These are phyloP conservation scores for Rosa lucieae DNA, from an alignment of 306 rosid species.

Conservation along the genomic window DNA sequence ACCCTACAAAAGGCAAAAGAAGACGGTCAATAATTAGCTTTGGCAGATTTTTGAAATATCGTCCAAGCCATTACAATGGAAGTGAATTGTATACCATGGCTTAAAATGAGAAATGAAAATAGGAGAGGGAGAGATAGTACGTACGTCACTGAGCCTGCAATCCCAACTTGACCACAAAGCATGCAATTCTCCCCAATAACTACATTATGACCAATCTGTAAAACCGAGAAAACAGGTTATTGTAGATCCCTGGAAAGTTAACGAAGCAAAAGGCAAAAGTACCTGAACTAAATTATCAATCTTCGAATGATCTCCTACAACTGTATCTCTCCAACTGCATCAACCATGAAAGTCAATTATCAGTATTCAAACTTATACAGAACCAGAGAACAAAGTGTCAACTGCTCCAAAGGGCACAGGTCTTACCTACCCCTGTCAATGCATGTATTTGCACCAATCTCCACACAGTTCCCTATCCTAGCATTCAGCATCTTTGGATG, in stretches of 20 bases:
- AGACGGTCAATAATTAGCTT: conserved; percentile 14
- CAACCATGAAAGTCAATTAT: conserved; percentile 22
- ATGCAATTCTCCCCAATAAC: conserved; percentile 75
- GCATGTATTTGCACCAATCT: conserved; percentile 90
- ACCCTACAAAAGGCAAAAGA: conserved; percentile 47
- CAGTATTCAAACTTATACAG: conserved; percentile 18
- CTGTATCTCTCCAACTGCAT: conserved; percentile 95
- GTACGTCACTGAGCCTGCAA: conserved; percentile 92
- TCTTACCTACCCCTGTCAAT: conserved; percentile 92
- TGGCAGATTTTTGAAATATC: conserved; percentile 20
- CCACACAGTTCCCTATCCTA: conserved; percentile 67
- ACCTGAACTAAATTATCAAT: conserved; percentile 98
- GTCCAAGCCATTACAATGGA: conserved; percentile 10
- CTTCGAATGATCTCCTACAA: conserved; percentile 72
- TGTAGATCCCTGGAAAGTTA: conserved; percentile 4
- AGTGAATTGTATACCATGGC: neutral
- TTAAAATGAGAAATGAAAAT: neutral
- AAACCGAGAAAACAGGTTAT: conserved; percentile 32
- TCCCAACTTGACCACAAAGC: conserved; percentile 97
- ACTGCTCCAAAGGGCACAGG: conserved; percentile 17
- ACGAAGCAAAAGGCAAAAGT: conserved; percentile 19
- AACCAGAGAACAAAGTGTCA: conserved; percentile 23
- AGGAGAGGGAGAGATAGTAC: conserved; percentile 24
- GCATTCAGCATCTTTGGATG: conserved; percentile 66
- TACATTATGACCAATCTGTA: conserved; percentile 91